phyloP scores from a whole-genome alignment of 768 basidiomycete genomes.

The Russula foetens region DNA sequence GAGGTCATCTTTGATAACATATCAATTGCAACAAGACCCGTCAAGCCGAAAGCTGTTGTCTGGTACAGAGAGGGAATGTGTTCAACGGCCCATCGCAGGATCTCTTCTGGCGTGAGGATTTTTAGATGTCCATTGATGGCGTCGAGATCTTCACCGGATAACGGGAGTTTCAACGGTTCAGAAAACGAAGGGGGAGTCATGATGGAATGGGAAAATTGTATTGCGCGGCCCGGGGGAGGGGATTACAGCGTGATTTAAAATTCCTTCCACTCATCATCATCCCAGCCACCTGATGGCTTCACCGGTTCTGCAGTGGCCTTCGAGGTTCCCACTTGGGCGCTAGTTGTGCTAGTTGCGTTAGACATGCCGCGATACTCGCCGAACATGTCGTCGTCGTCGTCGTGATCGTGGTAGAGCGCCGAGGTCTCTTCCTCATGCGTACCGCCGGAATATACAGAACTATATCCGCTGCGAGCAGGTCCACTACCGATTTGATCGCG shows the following conservation, averaged over 20 bases:
- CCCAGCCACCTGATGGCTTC: constrained; percentile 36
- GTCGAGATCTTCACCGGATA: constrained; percentile 49
- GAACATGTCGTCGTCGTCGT: constrained; percentile 51
- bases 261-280: constrained; percentile 41
- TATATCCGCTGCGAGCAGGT: constrained; percentile 39
- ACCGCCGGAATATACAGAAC: constrained; percentile 36
- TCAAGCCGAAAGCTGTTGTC: constrained; percentile 95
- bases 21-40: constrained; percentile 87
- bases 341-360: background rate
- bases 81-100: constrained; percentile 77
- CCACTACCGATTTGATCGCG: constrained; percentile 49
- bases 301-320: constrained; percentile 11
- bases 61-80: constrained; percentile 79
- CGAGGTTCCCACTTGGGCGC: background rate
- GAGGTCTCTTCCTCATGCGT: constrained; percentile 48
- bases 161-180: constrained; percentile 46
- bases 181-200: constrained; percentile 25
- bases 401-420: constrained; percentile 51
- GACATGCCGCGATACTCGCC: constrained; percentile 8
- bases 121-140: constrained; percentile 69
- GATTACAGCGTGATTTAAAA: constrained; percentile 26
- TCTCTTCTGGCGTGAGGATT: constrained; percentile 68
- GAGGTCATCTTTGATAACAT: constrained; percentile 83
- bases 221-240: background rate
- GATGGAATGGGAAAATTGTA: background rate